Conservation (phyloP, 768 basidiomycete genomes). For the Phlegmacium glaucopus region DNA sequence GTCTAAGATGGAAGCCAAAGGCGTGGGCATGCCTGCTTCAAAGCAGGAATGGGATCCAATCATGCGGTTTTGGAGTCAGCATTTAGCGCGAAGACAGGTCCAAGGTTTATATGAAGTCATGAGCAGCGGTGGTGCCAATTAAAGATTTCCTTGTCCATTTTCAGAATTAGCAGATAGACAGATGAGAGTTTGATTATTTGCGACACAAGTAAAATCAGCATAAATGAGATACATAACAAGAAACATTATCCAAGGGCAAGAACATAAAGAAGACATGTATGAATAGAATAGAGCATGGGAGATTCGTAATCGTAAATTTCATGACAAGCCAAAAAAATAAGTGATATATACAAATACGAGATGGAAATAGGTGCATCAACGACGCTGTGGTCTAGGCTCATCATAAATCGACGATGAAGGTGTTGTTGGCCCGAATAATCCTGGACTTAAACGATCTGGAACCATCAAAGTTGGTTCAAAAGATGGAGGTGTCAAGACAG, state of each 20-base stretch:
- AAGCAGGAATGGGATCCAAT: constrained; percentile 79
- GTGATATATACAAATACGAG: neutral
- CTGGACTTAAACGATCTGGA: constrained; percentile 55
- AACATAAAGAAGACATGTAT: neutral
- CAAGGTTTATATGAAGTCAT: constrained; percentile 71
- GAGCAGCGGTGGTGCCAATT: constrained; percentile 27
- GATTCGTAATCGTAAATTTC: constrained; percentile 2
- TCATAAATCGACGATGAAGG: constrained; percentile 18
- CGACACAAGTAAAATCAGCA: too few species aligned
- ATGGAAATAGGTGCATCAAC: neutral
- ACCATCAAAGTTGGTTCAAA: constrained; percentile 58
- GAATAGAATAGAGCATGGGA: neutral
- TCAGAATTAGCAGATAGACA: too few species aligned
- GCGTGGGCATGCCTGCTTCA: constrained; percentile 69
- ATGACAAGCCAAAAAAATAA: neutral
- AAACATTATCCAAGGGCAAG: too few species aligned
- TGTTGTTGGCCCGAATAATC: constrained; percentile 66
- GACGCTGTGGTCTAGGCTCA: too few species aligned
- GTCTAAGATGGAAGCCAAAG: constrained; percentile 39
- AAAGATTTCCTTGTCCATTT: neutral
- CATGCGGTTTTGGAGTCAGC: constrained; percentile 85
- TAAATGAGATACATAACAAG: too few species aligned
- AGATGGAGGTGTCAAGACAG: constrained; percentile 59
- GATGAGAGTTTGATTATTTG: too few species aligned
- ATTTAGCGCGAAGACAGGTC: constrained; percentile 50